Evolutionary conservation across 2,329 filamentous ascomycete genomes (phyloP).

Genomic region (Diaporthe batatas): DNA sequence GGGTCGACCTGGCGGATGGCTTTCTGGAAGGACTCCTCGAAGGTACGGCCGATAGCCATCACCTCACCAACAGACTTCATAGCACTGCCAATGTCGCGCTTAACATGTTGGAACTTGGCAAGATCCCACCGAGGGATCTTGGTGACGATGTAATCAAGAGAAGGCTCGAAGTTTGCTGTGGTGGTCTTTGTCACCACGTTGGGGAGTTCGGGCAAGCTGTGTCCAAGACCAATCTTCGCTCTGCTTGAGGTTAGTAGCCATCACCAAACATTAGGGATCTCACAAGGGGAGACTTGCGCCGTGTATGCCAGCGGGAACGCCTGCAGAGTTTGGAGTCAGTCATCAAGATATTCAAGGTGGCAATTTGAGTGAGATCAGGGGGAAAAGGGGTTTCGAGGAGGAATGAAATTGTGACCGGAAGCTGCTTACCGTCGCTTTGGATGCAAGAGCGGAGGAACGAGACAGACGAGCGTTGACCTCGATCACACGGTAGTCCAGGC

Average conservation of each 20-base stretch:
- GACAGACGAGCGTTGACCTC: conserved; percentile 98
- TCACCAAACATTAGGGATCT: background rate
- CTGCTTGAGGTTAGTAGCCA: background rate
- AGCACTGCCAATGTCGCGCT: conserved; percentile 94
- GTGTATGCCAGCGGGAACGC: conserved; percentile 98
- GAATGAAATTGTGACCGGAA: too few relatives aligned
- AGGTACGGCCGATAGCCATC: conserved; percentile 98
- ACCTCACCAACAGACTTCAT: conserved; percentile 99
- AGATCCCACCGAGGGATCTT: conserved; percentile 99
- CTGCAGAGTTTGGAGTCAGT: too few relatives aligned
- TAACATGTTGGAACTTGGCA: conserved; percentile 98
- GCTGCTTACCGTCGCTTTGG: conserved; percentile 79
- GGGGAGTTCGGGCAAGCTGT: conserved; percentile 93
- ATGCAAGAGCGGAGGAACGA: conserved; percentile 93
- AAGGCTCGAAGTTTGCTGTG: conserved; percentile 98
- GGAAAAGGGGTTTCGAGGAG: too few relatives aligned
- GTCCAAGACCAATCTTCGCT: conserved; percentile 96
- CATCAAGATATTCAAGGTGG: too few relatives aligned
- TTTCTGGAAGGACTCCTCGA: conserved; percentile 99
- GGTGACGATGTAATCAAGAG: conserved; percentile 96
- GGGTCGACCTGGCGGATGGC: conserved; percentile 98
- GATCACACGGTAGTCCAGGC: conserved; percentile 97
- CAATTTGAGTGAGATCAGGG: too few relatives aligned
- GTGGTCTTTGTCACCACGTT: conserved; percentile 99
- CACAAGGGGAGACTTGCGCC: conserved; percentile 58